Evolutionary conservation across 345 rosid species (phyloP).

Genomic region (Cardamine occulta): DNA sequence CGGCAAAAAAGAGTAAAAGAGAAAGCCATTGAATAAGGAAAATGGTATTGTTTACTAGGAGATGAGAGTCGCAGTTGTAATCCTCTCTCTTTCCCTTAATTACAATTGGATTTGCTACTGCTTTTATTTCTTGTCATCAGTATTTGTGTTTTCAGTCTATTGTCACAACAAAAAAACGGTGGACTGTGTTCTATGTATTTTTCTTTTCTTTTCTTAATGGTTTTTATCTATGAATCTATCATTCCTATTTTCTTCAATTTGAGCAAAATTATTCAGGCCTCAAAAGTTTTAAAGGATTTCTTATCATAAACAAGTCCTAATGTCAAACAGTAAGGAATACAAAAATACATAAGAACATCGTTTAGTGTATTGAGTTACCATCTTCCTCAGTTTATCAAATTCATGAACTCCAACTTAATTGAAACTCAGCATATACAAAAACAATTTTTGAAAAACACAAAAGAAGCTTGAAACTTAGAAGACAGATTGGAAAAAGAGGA

Average conservation of each 20-base stretch:
- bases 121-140: constrained; percentile 14
- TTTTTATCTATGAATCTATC: background rate
- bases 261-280: background rate
- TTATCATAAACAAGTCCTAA: background rate
- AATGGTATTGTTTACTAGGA: constrained; percentile 10
- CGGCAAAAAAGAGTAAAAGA: constrained; percentile 15
- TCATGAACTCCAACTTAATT: constrained; percentile 16
- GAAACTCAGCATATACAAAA: constrained; percentile 12
- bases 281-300: background rate
- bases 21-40: background rate
- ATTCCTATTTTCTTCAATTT: background rate
- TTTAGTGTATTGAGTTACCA: background rate
- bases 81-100: constrained; percentile 15
- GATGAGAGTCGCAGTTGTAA: background rate
- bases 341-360: background rate
- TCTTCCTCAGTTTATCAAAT: constrained; percentile 20
- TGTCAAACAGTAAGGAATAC: background rate
- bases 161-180: background rate
- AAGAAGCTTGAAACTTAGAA: constrained; percentile 3
- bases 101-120: background rate
- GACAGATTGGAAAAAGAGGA: constrained; percentile 16
- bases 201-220: background rate
- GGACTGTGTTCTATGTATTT: background rate
- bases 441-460: background rate
- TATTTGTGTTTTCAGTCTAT: constrained; percentile 12